Base-by-base conservation (phyloP, 371 early-diverging fungal species). In the Ordospora pajunii region DNA sequence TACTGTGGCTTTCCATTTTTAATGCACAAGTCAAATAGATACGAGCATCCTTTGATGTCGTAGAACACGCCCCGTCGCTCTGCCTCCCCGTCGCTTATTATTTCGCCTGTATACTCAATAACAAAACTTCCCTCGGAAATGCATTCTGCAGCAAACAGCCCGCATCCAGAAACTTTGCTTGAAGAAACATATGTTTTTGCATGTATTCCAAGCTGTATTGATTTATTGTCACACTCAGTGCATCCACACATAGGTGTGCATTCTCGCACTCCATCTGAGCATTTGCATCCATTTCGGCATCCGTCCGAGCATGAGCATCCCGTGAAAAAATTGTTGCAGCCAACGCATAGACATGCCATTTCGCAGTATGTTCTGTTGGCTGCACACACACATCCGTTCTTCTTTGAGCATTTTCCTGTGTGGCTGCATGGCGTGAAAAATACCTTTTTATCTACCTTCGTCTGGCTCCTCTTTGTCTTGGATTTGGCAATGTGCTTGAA, bases 31-130 rank as follows among this genome's bases (percentile, higher is more conserved):
- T 83, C 77, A 70, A 83, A 83, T 17, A 83, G 17, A 71, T 83
- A 83, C 0, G 75, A 71, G 19, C 21, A 21, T 11, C 76, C 62
- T 43, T 58, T 83, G n/a, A 68, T 52, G 45, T 83, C 83, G 52
- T 80, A 80, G 65, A 80, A 80, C 23, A 65, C 44, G 0, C 77
- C 81, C 37, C 83, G 66, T 70, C 78, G 66, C 21, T 83, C 79
- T 10, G 81, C 80, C 46, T 80, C 80, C 19, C 66, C 62, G 25
- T 74, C 67, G 0, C 89, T 88, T 40, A 94, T 91, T 21, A 93
- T 86, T 75, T 93, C 93, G 1, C 94, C 93, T 5, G 89, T 87
- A 82, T 93, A 92, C 79, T 94, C 93, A 65, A 89, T 87, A 19
- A 94, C 87, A 22, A 92, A 82, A 27, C 82, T 82, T 32, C 88